phyloP scores from a whole-genome alignment of 257 asterid species.

The Linaria vulgaris region DNA sequence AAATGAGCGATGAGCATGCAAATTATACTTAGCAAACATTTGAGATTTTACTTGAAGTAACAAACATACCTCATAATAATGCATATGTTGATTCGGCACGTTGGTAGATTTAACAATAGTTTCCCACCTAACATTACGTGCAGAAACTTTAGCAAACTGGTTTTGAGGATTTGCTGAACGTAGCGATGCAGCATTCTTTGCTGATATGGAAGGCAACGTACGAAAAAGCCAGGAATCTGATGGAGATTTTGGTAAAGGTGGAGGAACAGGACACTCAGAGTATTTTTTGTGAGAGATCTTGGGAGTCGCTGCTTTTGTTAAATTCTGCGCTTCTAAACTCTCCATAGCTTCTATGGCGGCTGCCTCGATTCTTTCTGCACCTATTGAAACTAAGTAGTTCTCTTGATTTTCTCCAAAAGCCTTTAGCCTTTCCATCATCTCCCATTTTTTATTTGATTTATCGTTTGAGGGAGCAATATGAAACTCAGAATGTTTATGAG shows the following conservation, averaged over 20 bases:
- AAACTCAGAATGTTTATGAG: constrained; percentile 23
- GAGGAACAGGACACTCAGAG: constrained; percentile 40
- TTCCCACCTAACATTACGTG: constrained; percentile 56
- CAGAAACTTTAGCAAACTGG: constrained; percentile 33
- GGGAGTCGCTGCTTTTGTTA: constrained; percentile 16
- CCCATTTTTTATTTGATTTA: constrained; percentile 15
- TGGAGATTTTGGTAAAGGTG: constrained; percentile 72
- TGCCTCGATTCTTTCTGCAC: constrained; percentile 16
- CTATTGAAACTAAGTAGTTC: constrained; percentile 10
- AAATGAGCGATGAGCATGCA: constrained; percentile 10
- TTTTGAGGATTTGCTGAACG: constrained; percentile 28
- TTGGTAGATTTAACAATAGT: constrained; percentile 55
- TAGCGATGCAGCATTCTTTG: constrained; percentile 34
- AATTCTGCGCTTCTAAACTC: constrained; percentile 25
- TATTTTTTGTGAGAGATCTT: constrained; percentile 17
- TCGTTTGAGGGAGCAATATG: constrained; percentile 24
- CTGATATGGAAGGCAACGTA: constrained; percentile 60
- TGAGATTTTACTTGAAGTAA: not conserved
- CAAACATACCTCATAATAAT: constrained; percentile 47
- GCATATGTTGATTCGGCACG: constrained; percentile 42
- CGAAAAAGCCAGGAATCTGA: constrained; percentile 87
- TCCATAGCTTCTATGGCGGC: constrained; percentile 25
- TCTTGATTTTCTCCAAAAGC: constrained; percentile 32
- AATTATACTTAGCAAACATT: not conserved
- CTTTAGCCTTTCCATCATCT: constrained; percentile 16